These are phyloP conservation scores for Euphorbia celastroides DNA, from an alignment of 441 rosid genomes.

Conservation along the genomic window DNA sequence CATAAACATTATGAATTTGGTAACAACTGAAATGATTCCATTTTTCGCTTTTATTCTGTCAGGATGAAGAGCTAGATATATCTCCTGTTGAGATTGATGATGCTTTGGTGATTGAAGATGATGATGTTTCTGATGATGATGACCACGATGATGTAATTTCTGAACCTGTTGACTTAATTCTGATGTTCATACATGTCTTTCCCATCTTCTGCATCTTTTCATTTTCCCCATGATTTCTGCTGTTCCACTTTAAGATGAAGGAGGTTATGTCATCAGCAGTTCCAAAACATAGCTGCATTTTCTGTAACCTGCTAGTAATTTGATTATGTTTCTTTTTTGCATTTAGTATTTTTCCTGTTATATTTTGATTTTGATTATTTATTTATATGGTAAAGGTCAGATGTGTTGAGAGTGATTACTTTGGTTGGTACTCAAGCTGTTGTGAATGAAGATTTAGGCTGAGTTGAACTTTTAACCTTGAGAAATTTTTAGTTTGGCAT, in stretches of 20 bases:
- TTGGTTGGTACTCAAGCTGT: not conserved
- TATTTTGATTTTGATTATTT: not conserved
- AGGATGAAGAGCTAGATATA: slow-evolving; percentile 96
- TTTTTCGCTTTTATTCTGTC: slow-evolving; percentile 11
- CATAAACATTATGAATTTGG: not conserved
- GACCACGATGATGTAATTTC: slow-evolving; percentile 91
- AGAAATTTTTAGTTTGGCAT: not conserved
- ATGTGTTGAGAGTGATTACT: not conserved
- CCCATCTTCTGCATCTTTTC: not conserved
- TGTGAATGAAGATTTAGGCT: not conserved
- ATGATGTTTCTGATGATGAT: slow-evolving; percentile 93
- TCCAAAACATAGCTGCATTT: not conserved
- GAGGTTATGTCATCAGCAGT: no score
- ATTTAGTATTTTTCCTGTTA: not conserved
- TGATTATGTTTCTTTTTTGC: not conserved
- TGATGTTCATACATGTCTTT: not conserved
- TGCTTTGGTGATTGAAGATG: slow-evolving; percentile 97
- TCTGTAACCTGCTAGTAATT: not conserved
- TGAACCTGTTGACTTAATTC: not conserved
- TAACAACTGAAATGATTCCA: not conserved
- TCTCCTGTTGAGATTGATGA: slow-evolving; percentile 95
- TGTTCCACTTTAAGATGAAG: no score
- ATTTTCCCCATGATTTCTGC: not conserved
- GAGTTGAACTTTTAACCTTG: not conserved
- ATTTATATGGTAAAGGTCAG: not conserved